These are phyloP conservation scores for Gracilaria caudata DNA, from an alignment of 23 red algal genomes.

Conservation along the genomic window DNA sequence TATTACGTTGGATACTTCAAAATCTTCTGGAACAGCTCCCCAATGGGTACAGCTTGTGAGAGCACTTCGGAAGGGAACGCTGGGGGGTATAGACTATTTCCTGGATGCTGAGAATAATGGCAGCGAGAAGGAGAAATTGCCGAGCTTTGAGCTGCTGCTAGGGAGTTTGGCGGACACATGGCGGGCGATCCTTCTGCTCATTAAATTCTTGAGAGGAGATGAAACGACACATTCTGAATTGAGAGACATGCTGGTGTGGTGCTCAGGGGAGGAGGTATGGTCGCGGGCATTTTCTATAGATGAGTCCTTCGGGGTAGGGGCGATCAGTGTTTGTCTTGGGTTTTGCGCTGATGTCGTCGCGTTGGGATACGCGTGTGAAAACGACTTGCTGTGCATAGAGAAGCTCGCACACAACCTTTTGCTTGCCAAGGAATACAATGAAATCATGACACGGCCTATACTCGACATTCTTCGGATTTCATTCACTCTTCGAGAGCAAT, in stretches of 20 bases:
- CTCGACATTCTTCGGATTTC: conserved; percentile 24
- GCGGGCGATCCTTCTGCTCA: background rate
- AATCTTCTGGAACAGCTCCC: background rate
- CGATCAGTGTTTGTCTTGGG: conserved; percentile 11
- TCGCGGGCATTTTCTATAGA: background rate
- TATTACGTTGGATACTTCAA: background rate
- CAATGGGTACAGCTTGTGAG: conserved; percentile 20
- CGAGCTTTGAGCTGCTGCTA: conserved; percentile 16
- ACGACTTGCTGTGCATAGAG: conserved; percentile 26
- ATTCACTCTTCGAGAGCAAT: conserved; percentile 17
- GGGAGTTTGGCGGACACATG: conserved; percentile 2
- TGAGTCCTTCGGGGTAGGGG: background rate
- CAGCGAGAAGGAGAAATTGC: background rate
- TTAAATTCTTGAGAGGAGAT: background rate
- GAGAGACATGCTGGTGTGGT: conserved; percentile 40
- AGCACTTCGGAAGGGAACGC: conserved; percentile 41
- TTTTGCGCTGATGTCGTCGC: conserved; percentile 34
- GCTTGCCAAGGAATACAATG: background rate
- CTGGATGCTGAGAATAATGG: conserved; percentile 24
- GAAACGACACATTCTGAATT: conserved; percentile 10
- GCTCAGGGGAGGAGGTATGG: conserved; percentile 21
- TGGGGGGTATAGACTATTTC: conserved; percentile 27
- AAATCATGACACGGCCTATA: background rate
- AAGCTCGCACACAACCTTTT: conserved; percentile 15
- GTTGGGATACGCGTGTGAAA: conserved; percentile 10